These are phyloP conservation scores for Salix exigua DNA, from an alignment of 345 rosid species.

Conservation along the genomic window DNA sequence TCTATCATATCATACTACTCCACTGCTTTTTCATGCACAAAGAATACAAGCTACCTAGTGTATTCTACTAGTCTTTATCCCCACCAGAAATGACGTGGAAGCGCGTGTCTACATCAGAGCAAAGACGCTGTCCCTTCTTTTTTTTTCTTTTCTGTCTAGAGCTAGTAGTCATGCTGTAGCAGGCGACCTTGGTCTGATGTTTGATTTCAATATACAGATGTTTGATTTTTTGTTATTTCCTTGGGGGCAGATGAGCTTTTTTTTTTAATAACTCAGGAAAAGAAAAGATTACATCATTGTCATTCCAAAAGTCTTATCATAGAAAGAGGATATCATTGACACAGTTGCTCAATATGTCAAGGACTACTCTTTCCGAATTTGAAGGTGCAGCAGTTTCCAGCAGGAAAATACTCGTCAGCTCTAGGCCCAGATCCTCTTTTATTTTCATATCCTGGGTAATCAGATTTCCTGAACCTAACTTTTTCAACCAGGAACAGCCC, in stretches of 20 bases:
- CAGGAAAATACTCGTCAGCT: slow-evolving; percentile 16
- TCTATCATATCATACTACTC: not conserved
- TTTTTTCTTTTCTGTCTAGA: not conserved
- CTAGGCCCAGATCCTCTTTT: slow-evolving; percentile 37
- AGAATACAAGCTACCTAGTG: not conserved
- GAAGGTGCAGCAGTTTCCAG: too few species aligned
- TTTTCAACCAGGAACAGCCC: slow-evolving; percentile 33
- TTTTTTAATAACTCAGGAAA: too few species aligned
- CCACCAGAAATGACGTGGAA: not conserved
- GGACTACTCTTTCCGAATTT: too few species aligned
- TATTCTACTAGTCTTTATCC: not conserved
- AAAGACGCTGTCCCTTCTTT: not conserved
- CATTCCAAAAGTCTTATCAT: too few species aligned
- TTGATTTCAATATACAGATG: too few species aligned
- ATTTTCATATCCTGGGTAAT: slow-evolving; percentile 46
- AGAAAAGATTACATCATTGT: too few species aligned
- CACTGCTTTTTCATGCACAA: not conserved
- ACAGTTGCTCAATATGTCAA: too few species aligned
- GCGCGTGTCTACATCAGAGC: not conserved
- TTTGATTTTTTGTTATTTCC: too few species aligned
- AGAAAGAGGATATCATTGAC: too few species aligned
- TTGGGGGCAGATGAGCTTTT: too few species aligned
- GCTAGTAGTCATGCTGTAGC: not conserved
- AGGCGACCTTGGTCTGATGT: too few species aligned
- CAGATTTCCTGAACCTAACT: slow-evolving; percentile 17